phyloP scores from a whole-genome alignment of 495 filamentous ascomycete genomes.

The Saxophila tyrrhenica region DNA sequence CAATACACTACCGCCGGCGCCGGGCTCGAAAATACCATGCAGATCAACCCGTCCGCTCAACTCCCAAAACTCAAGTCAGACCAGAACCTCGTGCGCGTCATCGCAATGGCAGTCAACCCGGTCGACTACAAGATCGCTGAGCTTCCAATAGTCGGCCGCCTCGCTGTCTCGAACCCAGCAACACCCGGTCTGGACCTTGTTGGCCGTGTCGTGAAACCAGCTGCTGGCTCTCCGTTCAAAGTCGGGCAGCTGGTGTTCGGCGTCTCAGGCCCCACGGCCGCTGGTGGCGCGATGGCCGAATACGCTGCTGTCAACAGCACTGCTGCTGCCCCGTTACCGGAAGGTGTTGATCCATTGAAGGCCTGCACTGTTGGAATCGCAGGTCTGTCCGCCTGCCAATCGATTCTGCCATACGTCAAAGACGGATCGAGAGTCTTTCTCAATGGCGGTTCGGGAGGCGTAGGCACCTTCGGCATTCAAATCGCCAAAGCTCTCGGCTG shows the following conservation, averaged over 20 bases:
- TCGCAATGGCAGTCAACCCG: conserved; percentile 50
- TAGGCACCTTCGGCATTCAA: conserved; percentile 51
- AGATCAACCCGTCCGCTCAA: conserved; percentile 34
- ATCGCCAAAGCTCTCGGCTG: conserved; percentile 56
- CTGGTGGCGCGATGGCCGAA: conserved; percentile 45
- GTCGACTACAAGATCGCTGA: conserved; percentile 61
- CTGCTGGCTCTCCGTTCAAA: conserved; percentile 32
- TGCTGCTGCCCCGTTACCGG: conserved; percentile 33
- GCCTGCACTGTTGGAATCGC: conserved; percentile 45
- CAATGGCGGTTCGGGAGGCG: conserved; percentile 56
- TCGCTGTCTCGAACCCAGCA: conserved; percentile 37
- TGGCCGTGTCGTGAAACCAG: conserved; percentile 41
- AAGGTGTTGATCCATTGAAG: conserved; percentile 39
- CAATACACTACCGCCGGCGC: conserved; percentile 40
- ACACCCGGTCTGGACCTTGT: conserved; percentile 55
- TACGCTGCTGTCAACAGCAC: conserved; percentile 33
- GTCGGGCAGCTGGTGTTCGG: conserved; percentile 51
- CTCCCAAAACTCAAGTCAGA: conserved; percentile 32
- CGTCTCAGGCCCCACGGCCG: conserved; percentile 15
- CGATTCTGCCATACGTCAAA: conserved; percentile 43
- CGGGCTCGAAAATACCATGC: conserved; percentile 48
- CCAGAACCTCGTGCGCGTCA: conserved; percentile 47
- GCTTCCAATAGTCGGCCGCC: conserved; percentile 32
- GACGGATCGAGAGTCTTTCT: conserved; percentile 50
- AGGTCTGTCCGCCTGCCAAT: conserved; percentile 48